These are phyloP conservation scores for Ophiocytium majus DNA, from an alignment of 352 stramenopile genomes.

Conservation along the genomic window DNA sequence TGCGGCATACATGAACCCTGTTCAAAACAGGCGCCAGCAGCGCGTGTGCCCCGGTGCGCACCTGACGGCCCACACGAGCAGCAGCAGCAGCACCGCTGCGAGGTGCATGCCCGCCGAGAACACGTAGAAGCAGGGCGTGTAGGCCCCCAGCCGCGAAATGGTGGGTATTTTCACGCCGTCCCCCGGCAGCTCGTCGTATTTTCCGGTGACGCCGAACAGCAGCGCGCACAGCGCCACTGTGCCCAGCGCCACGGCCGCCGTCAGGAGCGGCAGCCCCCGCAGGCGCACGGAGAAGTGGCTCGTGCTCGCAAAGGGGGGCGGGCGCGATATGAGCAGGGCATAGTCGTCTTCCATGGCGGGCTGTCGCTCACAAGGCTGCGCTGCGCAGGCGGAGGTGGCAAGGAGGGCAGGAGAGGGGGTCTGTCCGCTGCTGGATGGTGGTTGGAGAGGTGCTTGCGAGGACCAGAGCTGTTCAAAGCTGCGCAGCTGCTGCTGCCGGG, in stretches of 20 bases:
- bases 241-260: not conserved
- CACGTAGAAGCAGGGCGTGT: not conserved
- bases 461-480: no score
- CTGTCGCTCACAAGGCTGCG: not conserved
- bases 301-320: not conserved
- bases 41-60: no score
- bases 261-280: not conserved
- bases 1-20: no score
- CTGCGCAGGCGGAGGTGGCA: no score
- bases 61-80: not conserved
- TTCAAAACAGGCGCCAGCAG: no score
- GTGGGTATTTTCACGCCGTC: not conserved
- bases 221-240: not conserved
- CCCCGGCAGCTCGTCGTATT: not conserved
- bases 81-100: not conserved
- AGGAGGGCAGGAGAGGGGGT: no score
- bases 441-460: no score
- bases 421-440: no score
- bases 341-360: constrained; percentile 1
- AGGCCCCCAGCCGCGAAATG: not conserved
- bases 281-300: not conserved
- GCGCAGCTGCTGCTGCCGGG: no score
- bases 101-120: constrained; percentile 2
- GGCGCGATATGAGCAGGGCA: not conserved
- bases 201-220: constrained; percentile 12